phyloP scores from a whole-genome alignment of 495 filamentous ascomycete genomes.

The Neurospora sp. region DNA sequence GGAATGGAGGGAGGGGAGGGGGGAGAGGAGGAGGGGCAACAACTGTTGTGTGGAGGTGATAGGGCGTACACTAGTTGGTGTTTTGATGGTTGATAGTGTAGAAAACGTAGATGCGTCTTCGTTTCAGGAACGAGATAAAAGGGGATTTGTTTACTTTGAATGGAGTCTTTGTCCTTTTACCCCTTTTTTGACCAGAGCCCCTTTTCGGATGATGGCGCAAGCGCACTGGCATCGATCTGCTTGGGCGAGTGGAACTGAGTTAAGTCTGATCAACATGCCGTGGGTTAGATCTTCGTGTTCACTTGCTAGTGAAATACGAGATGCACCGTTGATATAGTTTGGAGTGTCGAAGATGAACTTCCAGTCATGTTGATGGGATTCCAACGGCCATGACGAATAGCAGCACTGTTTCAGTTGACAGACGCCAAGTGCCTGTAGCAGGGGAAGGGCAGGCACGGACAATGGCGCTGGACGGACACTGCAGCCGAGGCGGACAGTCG shows the following conservation, averaged over 20 bases:
- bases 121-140: background rate
- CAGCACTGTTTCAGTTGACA: background rate
- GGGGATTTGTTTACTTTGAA: background rate
- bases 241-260: background rate
- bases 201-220: background rate
- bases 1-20: background rate
- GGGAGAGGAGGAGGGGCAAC: conserved; percentile 9
- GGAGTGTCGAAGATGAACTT: background rate
- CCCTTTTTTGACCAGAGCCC: background rate
- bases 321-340: background rate
- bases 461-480: background rate
- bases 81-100: background rate
- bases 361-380: background rate
- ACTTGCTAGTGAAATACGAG: background rate
- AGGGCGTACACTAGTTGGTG: background rate
- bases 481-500: background rate
- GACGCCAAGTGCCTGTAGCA: background rate
- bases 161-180: background rate
- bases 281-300: background rate
- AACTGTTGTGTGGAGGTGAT: conserved; percentile 15
- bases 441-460: background rate
- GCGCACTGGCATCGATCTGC: background rate
- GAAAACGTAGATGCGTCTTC: background rate
- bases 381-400: background rate
- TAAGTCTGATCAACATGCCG: background rate